Percentiles rank a stretch among this genome's conserved stretches.
Conservation (phyloP, 169 alveolate species). For the Amoebophrya sp. region DNA sequence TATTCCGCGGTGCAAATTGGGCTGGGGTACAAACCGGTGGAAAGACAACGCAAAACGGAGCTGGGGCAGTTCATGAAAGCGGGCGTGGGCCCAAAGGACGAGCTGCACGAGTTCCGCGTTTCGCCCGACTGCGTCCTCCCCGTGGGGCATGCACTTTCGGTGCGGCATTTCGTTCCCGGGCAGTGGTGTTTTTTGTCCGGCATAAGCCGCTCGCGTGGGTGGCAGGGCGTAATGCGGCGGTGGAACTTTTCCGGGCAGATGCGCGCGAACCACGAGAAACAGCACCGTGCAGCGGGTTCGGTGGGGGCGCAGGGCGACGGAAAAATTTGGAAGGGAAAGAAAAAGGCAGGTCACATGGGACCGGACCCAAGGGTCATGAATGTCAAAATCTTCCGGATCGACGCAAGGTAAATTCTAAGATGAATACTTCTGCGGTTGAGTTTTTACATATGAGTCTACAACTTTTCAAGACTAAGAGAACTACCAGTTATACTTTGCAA, state of each 20-base stretch:
- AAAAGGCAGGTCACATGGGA: constrained; percentile 69
- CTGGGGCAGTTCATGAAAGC: neutral
- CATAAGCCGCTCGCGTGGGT: constrained; percentile 61
- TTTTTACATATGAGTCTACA: constrained; percentile 59
- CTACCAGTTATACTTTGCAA: no score
- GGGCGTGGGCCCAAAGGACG: constrained; percentile 58
- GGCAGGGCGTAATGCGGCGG: constrained; percentile 66
- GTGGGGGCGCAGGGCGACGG: constrained; percentile 60
- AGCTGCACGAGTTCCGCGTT: constrained; percentile 63
- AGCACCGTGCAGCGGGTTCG: neutral
- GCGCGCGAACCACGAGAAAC: neutral
- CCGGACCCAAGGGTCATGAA: constrained; percentile 52
- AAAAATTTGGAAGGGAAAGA: constrained; percentile 60
- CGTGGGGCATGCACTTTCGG: constrained; percentile 62
- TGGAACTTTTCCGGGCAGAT: constrained; percentile 65
- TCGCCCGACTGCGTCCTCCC: constrained; percentile 67
- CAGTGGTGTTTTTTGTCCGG: constrained; percentile 65
- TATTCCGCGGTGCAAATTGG: constrained; percentile 69
- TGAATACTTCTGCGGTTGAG: constrained; percentile 57
- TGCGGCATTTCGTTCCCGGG: constrained; percentile 68
- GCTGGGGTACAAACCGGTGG: constrained; percentile 2
- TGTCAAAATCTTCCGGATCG: neutral
- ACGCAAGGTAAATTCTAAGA: constrained; percentile 34
- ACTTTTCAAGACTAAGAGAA: no score
- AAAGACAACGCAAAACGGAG: neutral